Conservation (phyloP, 768 basidiomycete genomes). For the Rhizopogon rudus region DNA sequence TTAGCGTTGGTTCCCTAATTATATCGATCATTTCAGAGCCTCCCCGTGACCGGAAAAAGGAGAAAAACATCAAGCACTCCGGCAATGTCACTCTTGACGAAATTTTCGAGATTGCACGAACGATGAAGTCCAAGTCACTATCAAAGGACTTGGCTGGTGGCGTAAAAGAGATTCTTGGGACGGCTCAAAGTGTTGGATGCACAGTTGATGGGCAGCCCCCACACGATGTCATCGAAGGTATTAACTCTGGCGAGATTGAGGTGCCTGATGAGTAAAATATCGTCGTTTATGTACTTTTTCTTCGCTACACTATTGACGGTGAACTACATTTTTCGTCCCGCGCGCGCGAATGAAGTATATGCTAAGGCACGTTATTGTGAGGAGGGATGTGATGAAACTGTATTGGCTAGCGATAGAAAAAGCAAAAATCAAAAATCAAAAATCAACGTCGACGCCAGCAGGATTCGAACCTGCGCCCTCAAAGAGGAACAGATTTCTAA, state of each 20-base stretch:
- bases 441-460: slow-evolving; percentile 32
- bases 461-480: slow-evolving; percentile 41
- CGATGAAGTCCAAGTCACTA: slow-evolving; percentile 90
- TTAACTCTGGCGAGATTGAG: slow-evolving; percentile 80
- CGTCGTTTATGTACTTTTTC: not conserved
- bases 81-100: slow-evolving; percentile 94
- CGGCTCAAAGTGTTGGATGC: slow-evolving; percentile 95
- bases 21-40: slow-evolving; percentile 59
- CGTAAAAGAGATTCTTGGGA: slow-evolving; percentile 97
- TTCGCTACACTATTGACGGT: no score
- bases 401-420: no score
- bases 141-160: slow-evolving; percentile 87
- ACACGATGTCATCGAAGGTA: slow-evolving; percentile 89
- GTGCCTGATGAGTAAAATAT: slow-evolving; percentile 74
- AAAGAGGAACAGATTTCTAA: slow-evolving; percentile 26
- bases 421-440: not conserved
- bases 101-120: slow-evolving; percentile 93
- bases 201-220: slow-evolving; percentile 91
- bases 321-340: no score
- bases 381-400: no score
- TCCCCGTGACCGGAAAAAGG: slow-evolving; percentile 99
- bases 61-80: slow-evolving; percentile 99
- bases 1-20: not conserved
- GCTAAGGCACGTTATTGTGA: no score
- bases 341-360: no score